phyloP scores from a whole-genome alignment of 225 moss, liverwort and hornwort genomes.

The Asterella californica region DNA sequence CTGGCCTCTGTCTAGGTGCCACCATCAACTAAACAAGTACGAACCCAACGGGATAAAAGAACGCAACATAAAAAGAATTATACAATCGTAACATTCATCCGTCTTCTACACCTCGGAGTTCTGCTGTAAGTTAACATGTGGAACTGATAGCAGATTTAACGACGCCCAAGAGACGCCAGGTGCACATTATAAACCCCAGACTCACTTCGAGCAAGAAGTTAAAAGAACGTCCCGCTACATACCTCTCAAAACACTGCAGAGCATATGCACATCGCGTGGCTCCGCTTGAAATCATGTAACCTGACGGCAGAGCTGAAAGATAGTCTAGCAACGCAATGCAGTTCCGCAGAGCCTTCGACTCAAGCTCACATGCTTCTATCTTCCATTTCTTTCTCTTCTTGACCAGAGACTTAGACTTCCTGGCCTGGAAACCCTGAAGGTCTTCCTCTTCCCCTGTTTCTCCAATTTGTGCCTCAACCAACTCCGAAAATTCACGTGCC shows the following conservation, averaged over 20 bases:
- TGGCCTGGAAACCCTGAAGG: neutral
- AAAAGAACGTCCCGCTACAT: neutral
- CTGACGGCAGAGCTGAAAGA: constrained; percentile 56
- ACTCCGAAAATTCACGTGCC: constrained; percentile 30
- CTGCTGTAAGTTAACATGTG: neutral
- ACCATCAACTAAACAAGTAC: neutral
- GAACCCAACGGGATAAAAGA: neutral
- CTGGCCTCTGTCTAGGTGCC: neutral
- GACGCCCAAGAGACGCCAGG: neutral
- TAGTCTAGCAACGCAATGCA: constrained; percentile 54
- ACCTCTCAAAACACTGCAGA: constrained; percentile 43
- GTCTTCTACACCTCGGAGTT: neutral
- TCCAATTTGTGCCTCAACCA: constrained; percentile 27
- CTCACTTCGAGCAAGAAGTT: neutral
- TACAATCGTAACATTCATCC: neutral
- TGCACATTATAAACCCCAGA: neutral
- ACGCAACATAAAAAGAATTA: neutral
- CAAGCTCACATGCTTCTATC: constrained; percentile 34
- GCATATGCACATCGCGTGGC: constrained; percentile 23
- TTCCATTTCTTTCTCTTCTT: constrained; percentile 16
- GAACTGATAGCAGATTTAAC: neutral
- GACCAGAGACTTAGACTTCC: constrained; percentile 15
- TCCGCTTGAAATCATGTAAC: constrained; percentile 34
- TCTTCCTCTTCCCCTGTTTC: constrained; percentile 16
- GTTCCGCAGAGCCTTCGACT: constrained; percentile 42